These are phyloP conservation scores for Dictyostelium purpureum DNA, from an alignment of 78 protist genomes.

Conservation along the genomic window DNA sequence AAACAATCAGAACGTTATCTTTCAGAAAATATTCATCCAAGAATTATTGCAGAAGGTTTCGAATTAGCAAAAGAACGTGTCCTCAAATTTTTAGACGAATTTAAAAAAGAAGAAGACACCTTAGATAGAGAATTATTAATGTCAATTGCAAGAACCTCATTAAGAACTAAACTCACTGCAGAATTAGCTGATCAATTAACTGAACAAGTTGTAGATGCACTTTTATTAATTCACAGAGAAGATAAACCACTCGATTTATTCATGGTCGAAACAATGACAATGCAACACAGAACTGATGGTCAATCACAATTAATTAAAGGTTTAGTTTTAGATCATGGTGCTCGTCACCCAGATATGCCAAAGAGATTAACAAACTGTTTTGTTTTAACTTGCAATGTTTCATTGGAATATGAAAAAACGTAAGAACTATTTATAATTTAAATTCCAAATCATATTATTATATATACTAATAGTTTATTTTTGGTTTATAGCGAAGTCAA, in stretches of 20 bases:
- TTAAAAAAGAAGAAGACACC: constrained; percentile 55
- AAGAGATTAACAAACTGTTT: constrained; percentile 85
- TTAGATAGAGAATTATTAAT: constrained; percentile 89
- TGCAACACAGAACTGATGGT: constrained; percentile 95
- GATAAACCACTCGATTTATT: constrained; percentile 94
- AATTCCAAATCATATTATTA: no score
- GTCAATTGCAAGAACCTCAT: constrained; percentile 94
- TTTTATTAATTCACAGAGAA: constrained; percentile 84
- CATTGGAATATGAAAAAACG: constrained; percentile 99
- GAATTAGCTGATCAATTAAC: constrained; percentile 92
- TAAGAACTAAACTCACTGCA: constrained; percentile 93
- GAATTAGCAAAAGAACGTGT: constrained; percentile 92
- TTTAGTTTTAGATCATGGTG: constrained; percentile 99
- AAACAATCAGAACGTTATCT: constrained; percentile 94
- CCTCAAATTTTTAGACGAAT: constrained; percentile 83
- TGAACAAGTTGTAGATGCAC: constrained; percentile 95
- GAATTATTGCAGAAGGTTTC: constrained; percentile 96
- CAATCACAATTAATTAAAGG: constrained; percentile 95
- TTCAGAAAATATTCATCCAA: constrained; percentile 99
- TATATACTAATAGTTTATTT: neutral
- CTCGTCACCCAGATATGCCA: constrained; percentile 99
- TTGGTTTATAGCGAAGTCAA: constrained; percentile 92
- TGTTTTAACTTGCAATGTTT: constrained; percentile 96
- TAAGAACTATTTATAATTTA: constrained; percentile 4
- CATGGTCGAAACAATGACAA: constrained; percentile 99